Conservation (phyloP, 768 basidiomycete species). For the Pulveroboletus sp. region DNA sequence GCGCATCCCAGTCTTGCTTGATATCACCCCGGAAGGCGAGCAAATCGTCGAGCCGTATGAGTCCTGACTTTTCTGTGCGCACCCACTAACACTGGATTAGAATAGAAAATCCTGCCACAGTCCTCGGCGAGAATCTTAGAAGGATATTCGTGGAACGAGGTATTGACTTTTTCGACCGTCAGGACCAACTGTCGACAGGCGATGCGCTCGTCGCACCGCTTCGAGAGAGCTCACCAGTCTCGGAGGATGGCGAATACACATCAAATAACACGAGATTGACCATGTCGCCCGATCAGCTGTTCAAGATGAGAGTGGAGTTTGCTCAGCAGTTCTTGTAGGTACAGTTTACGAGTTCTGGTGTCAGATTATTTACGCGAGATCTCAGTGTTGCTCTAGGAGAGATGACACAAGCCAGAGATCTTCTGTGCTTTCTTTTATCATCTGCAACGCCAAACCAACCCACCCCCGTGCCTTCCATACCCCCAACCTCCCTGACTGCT, state of each 20-base stretch:
- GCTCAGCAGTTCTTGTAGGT: slow-evolving; percentile 70
- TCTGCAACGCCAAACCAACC: slow-evolving; percentile 35
- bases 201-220: slow-evolving; percentile 23
- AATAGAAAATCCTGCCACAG: slow-evolving; percentile 50
- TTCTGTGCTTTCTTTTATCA: slow-evolving; percentile 56
- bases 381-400: slow-evolving; percentile 70
- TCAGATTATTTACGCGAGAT: slow-evolving; percentile 13
- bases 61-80: slow-evolving; percentile 4
- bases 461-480: slow-evolving; percentile 25
- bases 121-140: slow-evolving; percentile 59
- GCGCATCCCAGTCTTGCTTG: slow-evolving; percentile 55
- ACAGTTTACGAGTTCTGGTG: background rate
- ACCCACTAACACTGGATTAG: slow-evolving; percentile 32
- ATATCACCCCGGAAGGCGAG: slow-evolving; percentile 67
- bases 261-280: slow-evolving; percentile 31
- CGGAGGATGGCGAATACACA: slow-evolving; percentile 29
- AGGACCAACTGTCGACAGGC: slow-evolving; percentile 25
- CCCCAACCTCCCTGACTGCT: slow-evolving; percentile 45
- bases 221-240: slow-evolving; percentile 22
- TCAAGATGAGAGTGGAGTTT: slow-evolving; percentile 69
- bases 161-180: slow-evolving; percentile 64
- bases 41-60: slow-evolving; percentile 69
- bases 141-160: slow-evolving; percentile 75
- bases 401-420: slow-evolving; percentile 70
- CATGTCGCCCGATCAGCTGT: slow-evolving; percentile 72